phyloP scores from a whole-genome alignment of 305 asterid species.

The Fraxinus floribunda region DNA sequence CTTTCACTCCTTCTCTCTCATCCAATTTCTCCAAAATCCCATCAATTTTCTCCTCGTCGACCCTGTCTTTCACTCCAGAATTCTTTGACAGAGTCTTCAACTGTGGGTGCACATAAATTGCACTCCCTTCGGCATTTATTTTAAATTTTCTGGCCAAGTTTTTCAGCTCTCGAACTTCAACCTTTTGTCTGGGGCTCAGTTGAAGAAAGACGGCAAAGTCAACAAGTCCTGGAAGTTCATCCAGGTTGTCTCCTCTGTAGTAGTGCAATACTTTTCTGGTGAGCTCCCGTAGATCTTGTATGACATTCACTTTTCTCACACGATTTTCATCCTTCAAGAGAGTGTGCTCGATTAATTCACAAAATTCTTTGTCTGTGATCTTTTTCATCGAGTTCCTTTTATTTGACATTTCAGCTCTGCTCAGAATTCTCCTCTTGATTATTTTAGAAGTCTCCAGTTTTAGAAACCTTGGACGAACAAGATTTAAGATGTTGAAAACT shows the following conservation, averaged over 20 bases:
- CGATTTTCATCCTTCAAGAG: slow-evolving; percentile 69
- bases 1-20: slow-evolving; percentile 74
- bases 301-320: slow-evolving; percentile 71
- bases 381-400: slow-evolving; percentile 48
- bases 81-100: slow-evolving; percentile 65
- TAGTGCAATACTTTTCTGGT: slow-evolving; percentile 81
- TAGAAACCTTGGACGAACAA: slow-evolving; percentile 89
- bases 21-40: slow-evolving; percentile 56
- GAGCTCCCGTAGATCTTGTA: slow-evolving; percentile 87
- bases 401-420: slow-evolving; percentile 58
- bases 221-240: slow-evolving; percentile 92
- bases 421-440: slow-evolving; percentile 74
- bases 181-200: slow-evolving; percentile 58
- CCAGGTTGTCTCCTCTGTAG: slow-evolving; percentile 88
- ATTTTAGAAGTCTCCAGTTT: slow-evolving; percentile 61
- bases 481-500: slow-evolving; percentile 86
- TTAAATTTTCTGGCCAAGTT: slow-evolving; percentile 56
- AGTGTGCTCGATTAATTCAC: slow-evolving; percentile 77
- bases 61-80: slow-evolving; percentile 61
- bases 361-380: slow-evolving; percentile 68
- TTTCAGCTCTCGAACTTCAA: slow-evolving; percentile 51
- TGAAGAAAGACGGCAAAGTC: slow-evolving; percentile 76
- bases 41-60: slow-evolving; percentile 74
- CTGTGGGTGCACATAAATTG: slow-evolving; percentile 75
- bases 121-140: slow-evolving; percentile 81